A percentile compares a stretch with the other conserved stretches of the same genome.
Evolutionary conservation across 305 asterid species (phyloP).

Genomic region (Fraxinus angustifolia): DNA sequence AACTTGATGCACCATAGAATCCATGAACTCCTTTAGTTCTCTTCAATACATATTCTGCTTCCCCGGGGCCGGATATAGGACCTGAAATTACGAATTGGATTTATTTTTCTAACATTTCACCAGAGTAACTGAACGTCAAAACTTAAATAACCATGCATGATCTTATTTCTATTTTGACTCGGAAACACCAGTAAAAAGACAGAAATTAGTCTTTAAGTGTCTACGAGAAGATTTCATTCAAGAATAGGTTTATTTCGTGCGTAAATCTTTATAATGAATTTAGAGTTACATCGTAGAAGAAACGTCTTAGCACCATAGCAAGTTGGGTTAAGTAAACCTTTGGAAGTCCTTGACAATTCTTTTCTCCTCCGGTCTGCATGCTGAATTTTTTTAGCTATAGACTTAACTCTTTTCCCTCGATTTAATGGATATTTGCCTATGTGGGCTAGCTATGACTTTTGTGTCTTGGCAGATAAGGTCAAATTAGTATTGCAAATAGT

Average conservation of each 20-base stretch:
- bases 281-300: not conserved
- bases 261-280: not conserved
- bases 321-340: not conserved
- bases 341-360: not conserved
- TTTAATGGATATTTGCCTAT: not conserved
- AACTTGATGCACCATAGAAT: conserved; percentile 91
- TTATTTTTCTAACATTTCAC: not conserved
- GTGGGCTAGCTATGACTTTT: not conserved
- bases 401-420: not conserved
- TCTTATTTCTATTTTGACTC: not conserved
- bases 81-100: conserved; percentile 41
- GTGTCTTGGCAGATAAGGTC: not conserved
- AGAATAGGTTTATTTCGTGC: not conserved
- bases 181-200: not conserved
- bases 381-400: not conserved
- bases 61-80: conserved; percentile 74
- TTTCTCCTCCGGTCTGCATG: not conserved
- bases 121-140: not conserved
- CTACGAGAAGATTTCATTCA: not conserved
- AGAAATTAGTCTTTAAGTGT: not conserved
- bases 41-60: conserved; percentile 80
- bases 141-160: not conserved
- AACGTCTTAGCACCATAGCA: not conserved
- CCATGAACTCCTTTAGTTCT: conserved; percentile 89
- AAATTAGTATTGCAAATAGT: not conserved